A percentile compares a stretch with the other conserved stretches of the same genome.
These are phyloP conservation scores for Colletotrichum acutatum DNA, from an alignment of 2,329 filamentous ascomycete genomes.

Conservation along the genomic window DNA sequence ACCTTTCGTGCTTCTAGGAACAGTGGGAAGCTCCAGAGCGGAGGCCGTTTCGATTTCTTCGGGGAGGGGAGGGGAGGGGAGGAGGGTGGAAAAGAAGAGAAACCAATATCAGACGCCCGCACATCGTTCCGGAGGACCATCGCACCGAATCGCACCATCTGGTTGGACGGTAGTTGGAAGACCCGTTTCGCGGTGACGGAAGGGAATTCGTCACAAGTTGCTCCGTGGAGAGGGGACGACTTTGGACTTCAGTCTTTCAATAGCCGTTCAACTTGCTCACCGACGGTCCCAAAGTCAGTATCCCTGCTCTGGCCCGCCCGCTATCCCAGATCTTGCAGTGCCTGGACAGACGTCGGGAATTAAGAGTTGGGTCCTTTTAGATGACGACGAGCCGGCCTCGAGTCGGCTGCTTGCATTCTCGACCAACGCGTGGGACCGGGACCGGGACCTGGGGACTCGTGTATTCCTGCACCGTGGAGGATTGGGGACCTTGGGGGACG, in stretches of 20 bases:
- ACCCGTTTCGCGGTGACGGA: slow-evolving; percentile 17
- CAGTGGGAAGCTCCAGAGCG: slow-evolving; percentile 13
- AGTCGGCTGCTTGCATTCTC: not conserved
- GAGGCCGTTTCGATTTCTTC: slow-evolving; percentile 8
- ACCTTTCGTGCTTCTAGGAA: not conserved
- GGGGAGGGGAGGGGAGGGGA: not conserved
- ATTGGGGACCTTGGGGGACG: not conserved
- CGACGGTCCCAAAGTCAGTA: not conserved
- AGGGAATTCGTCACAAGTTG: slow-evolving; percentile 19
- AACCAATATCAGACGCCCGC: not conserved
- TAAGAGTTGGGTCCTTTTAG: slow-evolving; percentile 16
- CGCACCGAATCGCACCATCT: not conserved
- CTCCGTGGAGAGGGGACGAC: not conserved
- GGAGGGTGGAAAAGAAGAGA: not conserved
- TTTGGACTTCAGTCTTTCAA: too few relatives aligned
- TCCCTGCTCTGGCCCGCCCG: slow-evolving; percentile 19
- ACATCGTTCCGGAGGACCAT: not conserved
- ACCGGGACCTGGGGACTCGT: not conserved
- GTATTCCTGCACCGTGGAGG: not conserved
- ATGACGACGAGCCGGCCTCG: slow-evolving; percentile 7
- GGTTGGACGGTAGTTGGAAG: not conserved
- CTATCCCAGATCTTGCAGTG: slow-evolving; percentile 8
- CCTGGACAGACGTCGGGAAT: slow-evolving; percentile 1
- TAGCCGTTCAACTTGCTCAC: not conserved
- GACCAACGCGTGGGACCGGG: not conserved